Percentiles rank a stretch among this genome's conserved stretches.
phyloP scores from a whole-genome alignment of 2,329 filamentous ascomycete species.

The Aspergillus brasiliensis region DNA sequence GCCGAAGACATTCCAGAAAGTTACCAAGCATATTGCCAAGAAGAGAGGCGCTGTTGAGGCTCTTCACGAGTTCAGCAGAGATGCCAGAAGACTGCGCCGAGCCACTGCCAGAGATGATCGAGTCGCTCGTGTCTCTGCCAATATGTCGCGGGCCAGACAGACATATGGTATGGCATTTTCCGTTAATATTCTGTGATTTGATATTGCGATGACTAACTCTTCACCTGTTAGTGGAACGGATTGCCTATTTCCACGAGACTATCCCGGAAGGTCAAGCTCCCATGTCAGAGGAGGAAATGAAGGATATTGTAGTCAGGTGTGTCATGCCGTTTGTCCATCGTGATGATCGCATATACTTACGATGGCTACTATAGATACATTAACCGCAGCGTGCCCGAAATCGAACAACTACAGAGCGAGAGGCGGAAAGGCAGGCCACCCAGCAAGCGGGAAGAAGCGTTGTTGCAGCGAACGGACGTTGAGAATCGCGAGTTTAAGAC shows the following conservation, averaged over 20 bases:
- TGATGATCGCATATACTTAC: background rate
- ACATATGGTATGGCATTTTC: slow-evolving; percentile 60
- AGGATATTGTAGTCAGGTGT: slow-evolving; percentile 62
- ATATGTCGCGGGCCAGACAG: slow-evolving; percentile 72
- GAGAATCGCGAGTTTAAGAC: slow-evolving; percentile 79
- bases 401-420: slow-evolving; percentile 58
- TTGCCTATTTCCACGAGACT: slow-evolving; percentile 71
- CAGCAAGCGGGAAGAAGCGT: slow-evolving; percentile 72
- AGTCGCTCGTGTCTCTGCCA: slow-evolving; percentile 70
- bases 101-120: slow-evolving; percentile 81
- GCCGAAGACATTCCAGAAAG: slow-evolving; percentile 77
- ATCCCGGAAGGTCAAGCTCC: slow-evolving; percentile 42
- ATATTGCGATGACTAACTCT: background rate
- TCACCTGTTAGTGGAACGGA: slow-evolving; percentile 60
- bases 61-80: slow-evolving; percentile 84
- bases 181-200: slow-evolving; percentile 26
- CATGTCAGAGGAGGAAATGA: slow-evolving; percentile 41
- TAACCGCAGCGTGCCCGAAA: slow-evolving; percentile 38
- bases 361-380: slow-evolving; percentile 35
- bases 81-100: slow-evolving; percentile 77
- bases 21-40: slow-evolving; percentile 85
- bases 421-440: slow-evolving; percentile 77
- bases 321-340: slow-evolving; percentile 18
- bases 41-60: slow-evolving; percentile 75
- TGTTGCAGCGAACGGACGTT: slow-evolving; percentile 69